Conservation (phyloP, 768 basidiomycete species). For the Stropharia rugosoannulata region DNA sequence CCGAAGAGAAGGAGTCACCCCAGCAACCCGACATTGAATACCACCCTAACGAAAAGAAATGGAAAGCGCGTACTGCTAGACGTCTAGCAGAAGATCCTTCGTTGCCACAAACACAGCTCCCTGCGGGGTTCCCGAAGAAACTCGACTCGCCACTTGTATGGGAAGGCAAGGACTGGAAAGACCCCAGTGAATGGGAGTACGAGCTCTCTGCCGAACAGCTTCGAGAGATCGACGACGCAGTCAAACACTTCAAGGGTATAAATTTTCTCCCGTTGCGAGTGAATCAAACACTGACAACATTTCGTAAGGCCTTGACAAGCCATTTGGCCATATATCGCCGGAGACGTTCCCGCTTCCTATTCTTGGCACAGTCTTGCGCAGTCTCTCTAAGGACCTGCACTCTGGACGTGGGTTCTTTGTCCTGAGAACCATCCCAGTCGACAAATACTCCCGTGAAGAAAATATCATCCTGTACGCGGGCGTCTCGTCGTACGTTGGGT, state of each 20-base stretch:
- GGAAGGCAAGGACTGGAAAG: constrained; percentile 41
- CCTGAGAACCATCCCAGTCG: constrained; percentile 42
- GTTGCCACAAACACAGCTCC: constrained; percentile 27
- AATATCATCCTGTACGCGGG: constrained; percentile 43
- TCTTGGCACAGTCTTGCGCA: constrained; percentile 30
- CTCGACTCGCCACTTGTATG: constrained; percentile 39
- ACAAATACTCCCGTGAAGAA: constrained; percentile 37
- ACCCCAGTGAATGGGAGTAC: constrained; percentile 39
- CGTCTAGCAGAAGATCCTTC: constrained; percentile 34
- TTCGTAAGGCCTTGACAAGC: constrained; percentile 21
- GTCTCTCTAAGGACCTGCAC: constrained; percentile 37
- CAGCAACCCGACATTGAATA: constrained; percentile 40
- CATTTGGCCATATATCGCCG: constrained; percentile 27
- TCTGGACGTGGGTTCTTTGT: constrained; percentile 48
- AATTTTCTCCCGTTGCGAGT: neutral
- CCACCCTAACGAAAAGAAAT: constrained; percentile 37
- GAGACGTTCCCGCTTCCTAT: constrained; percentile 44
- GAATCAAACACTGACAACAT: neutral
- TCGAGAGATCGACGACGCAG: constrained; percentile 35
- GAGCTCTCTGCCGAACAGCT: constrained; percentile 29
- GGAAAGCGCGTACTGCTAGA: constrained; percentile 34
- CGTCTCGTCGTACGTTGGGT: constrained; percentile 20
- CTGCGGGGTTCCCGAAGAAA: constrained; percentile 34
- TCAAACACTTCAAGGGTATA: constrained; percentile 32
- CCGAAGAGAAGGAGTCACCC: neutral